Base-by-base conservation (phyloP, 345 rosid species). In the Salix brachista region DNA sequence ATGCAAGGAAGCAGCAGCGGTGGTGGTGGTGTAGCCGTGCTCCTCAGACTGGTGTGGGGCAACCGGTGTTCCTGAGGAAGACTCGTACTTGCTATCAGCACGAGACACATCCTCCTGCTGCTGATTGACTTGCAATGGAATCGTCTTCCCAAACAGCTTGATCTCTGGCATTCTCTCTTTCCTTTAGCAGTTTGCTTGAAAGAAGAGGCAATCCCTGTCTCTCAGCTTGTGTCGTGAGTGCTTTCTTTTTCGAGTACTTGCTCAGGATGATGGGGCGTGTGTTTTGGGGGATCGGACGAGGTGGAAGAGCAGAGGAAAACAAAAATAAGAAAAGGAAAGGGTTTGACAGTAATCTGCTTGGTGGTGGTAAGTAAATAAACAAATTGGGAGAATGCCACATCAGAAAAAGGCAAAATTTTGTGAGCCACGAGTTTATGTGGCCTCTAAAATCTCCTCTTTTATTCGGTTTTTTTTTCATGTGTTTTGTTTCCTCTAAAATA, bases 351-450 rank as follows among this genome's bases (percentile, higher is more conserved):
- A 25, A 58, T 58, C 23, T 58, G 62, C 23, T 58, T 23, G 77
- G 21, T 25, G 50, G 19, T 64, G 60, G 37, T 34, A 13, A 5
- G 58, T 76, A 36, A n/a, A 54, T 68, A 75, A 67, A 75, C 25
- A 69, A 52, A 77, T 64, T 50, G 64, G 75, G 69, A 74, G 73
- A 79, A 78, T 82, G 88, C 86, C 91, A 86, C 80, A 23, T 82
- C 80, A 82, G 86, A 74, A 69, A 74, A 64, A 41, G 77, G 65
- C 19, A 74, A 71, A 73, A 61, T 13, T 25, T 72, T 83, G 23
- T 78, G 85, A 86, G 85, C 91, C 91, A 88, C 91, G 82, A 82
- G 75, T 83, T 88, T 82, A 37, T 86, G 88, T 86, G 88, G 89
- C 78, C 77, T 71, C n/a, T 77, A 75, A 80, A 79, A 84, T 80